Evolutionary conservation across 1,139 yeast species (phyloP).

Genomic region (Geotrichum reessii): DNA sequence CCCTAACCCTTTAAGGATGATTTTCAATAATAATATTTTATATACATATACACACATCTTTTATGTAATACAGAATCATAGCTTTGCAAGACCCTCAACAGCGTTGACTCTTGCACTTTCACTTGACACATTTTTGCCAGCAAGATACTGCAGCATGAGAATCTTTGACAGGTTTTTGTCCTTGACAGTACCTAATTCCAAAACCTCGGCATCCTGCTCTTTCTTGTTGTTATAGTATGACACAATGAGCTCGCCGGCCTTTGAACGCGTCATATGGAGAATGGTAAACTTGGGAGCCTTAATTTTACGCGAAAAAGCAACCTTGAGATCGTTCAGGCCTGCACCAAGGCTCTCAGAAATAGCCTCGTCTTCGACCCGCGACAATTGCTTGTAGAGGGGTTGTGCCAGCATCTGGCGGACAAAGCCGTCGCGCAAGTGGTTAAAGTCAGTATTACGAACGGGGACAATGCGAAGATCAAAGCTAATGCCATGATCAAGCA

Average conservation of each 20-base stretch:
- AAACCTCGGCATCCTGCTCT: slow-evolving; percentile 33
- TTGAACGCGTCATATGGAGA: slow-evolving; percentile 46
- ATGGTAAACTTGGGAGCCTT: slow-evolving; percentile 54
- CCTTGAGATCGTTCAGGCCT: slow-evolving; percentile 36
- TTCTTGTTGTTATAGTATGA: slow-evolving; percentile 39
- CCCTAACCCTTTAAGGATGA: too few relatives aligned
- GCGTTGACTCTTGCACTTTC: slow-evolving; percentile 34
- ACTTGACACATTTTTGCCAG: slow-evolving; percentile 57
- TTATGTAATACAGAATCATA: background rate
- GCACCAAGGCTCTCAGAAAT: slow-evolving; percentile 23
- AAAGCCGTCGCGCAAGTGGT: slow-evolving; percentile 83
- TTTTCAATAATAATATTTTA: too few relatives aligned
- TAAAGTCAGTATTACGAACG: slow-evolving; percentile 80
- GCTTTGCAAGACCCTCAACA: slow-evolving; percentile 31
- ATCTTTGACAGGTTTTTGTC: slow-evolving; percentile 47
- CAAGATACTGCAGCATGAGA: slow-evolving; percentile 54
- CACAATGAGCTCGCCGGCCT: slow-evolving; percentile 45
- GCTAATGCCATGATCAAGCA: slow-evolving; percentile 56
- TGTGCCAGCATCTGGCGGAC: slow-evolving; percentile 66
- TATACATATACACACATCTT: too few relatives aligned
- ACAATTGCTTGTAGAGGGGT: slow-evolving; percentile 42
- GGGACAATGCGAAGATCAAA: slow-evolving; percentile 76
- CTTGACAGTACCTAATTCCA: slow-evolving; percentile 35
- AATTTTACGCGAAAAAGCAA: slow-evolving; percentile 37
- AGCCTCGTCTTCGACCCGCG: slow-evolving; percentile 15